Evolutionary conservation across 2,329 filamentous ascomycete species (phyloP).

Genomic region (Sclerotinia minor): DNA sequence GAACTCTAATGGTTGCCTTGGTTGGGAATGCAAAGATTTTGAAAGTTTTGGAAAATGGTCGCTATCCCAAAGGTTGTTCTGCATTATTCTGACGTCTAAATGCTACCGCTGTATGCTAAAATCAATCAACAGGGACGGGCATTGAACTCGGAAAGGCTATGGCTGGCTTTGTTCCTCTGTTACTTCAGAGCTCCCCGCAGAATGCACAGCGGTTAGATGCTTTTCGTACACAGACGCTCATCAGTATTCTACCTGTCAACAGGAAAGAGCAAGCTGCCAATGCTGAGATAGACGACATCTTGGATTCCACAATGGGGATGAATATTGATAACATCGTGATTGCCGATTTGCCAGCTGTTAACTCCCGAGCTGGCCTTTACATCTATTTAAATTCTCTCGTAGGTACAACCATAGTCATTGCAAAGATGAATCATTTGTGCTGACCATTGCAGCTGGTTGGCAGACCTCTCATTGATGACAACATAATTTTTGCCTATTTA

Average conservation of each 20-base stretch:
- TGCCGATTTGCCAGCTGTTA: conserved; percentile 68
- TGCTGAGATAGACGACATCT: conserved; percentile 56
- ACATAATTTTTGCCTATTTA: conserved; percentile 73
- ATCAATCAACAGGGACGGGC: conserved; percentile 48
- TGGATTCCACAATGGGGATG: conserved; percentile 57
- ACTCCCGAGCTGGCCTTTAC: conserved; percentile 80
- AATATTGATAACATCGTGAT: conserved; percentile 46
- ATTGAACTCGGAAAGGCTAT: conserved; percentile 47
- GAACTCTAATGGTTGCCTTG: conserved; percentile 61
- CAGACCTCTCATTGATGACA: conserved; percentile 80
- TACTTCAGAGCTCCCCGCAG: conserved; percentile 57
- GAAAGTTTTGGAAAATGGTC: conserved; percentile 52
- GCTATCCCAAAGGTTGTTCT: conserved; percentile 47
- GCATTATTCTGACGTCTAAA: neutral
- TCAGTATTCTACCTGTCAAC: conserved; percentile 54
- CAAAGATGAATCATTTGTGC: conserved; percentile 8
- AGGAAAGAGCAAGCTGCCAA: conserved; percentile 53
- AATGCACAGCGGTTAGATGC: conserved; percentile 53
- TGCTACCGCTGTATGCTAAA: neutral
- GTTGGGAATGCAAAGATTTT: conserved; percentile 60
- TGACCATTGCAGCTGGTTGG: conserved; percentile 66
- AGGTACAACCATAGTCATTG: conserved; percentile 40
- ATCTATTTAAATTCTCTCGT: conserved; percentile 82
- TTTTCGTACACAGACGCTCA: conserved; percentile 58
- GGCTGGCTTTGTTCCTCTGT: conserved; percentile 54